Conservation (phyloP, 352 stramenopile genomes). For the Phytophthora foliorum region DNA sequence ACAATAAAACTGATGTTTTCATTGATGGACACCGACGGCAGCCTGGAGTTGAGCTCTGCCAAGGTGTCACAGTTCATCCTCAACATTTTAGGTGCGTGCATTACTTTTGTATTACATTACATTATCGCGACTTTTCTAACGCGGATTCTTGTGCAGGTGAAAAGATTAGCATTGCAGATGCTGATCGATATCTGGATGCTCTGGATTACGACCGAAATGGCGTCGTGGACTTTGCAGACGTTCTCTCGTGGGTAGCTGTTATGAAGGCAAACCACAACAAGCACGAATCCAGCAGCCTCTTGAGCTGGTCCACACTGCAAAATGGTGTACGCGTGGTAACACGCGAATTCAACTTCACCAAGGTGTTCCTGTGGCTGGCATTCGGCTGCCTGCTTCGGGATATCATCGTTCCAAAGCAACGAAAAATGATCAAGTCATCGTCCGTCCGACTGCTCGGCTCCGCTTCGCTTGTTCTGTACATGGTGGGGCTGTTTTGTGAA, state of each 20-base stretch:
- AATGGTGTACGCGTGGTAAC: constrained; percentile 20
- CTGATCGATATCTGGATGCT: constrained; percentile 69
- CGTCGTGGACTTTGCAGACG: constrained; percentile 78
- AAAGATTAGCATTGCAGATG: constrained; percentile 55
- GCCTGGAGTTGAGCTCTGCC: constrained; percentile 58
- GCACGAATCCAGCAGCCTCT: constrained; percentile 20
- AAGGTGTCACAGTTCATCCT: constrained; percentile 80
- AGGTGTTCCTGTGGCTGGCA: constrained; percentile 43
- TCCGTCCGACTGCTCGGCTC: constrained; percentile 35
- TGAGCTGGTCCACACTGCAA: constrained; percentile 28
- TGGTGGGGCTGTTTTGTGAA: constrained; percentile 29
- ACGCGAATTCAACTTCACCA: constrained; percentile 26
- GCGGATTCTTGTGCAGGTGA: constrained; percentile 51
- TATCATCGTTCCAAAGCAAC: constrained; percentile 43
- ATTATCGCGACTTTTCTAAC: neutral
- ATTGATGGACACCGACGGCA: constrained; percentile 82
- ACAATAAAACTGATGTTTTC: constrained; percentile 87
- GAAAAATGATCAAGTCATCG: constrained; percentile 48
- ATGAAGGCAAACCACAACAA: constrained; percentile 75
- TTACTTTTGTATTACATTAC: neutral
- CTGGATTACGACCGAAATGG: constrained; percentile 83
- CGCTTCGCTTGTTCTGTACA: constrained; percentile 40
- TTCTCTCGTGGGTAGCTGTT: constrained; percentile 78
- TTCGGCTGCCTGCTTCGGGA: constrained; percentile 47
- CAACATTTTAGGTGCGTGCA: constrained; percentile 72